Evolutionary conservation across 2,329 filamentous ascomycete species (phyloP).

Genomic region (Penicillium polonicum): DNA sequence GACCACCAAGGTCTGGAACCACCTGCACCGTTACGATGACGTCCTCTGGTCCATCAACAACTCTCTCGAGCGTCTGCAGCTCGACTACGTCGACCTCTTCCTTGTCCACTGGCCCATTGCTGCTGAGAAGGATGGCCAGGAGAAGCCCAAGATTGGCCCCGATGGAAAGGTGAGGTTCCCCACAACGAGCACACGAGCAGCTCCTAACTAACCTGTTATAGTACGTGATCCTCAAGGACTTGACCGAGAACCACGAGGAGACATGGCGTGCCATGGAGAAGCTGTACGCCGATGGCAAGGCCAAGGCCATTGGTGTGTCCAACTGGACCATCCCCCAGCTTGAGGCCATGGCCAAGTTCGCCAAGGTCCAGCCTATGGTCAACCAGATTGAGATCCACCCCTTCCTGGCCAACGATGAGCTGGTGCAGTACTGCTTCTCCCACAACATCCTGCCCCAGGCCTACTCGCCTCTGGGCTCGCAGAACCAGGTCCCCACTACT

Average conservation of each 20-base stretch:
- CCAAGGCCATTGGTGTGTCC: slow-evolving; percentile 71
- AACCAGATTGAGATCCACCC: slow-evolving; percentile 51
- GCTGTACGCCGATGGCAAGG: slow-evolving; percentile 59
- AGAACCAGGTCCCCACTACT: slow-evolving; percentile 67
- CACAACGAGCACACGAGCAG: background rate
- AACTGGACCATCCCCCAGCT: slow-evolving; percentile 64
- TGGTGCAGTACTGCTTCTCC: slow-evolving; percentile 45
- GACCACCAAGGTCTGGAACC: slow-evolving; percentile 55
- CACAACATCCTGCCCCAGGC: slow-evolving; percentile 43
- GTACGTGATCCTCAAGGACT: slow-evolving; percentile 62
- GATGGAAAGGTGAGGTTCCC: slow-evolving; percentile 49
- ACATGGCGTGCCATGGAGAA: slow-evolving; percentile 70
- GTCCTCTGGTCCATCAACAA: slow-evolving; percentile 54
- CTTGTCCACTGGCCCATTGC: slow-evolving; percentile 54
- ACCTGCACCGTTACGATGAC: slow-evolving; percentile 50
- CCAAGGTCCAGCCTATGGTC: slow-evolving; percentile 44
- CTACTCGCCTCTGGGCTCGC: slow-evolving; percentile 56
- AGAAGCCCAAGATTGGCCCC: slow-evolving; percentile 50
- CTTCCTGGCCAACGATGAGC: slow-evolving; percentile 48
- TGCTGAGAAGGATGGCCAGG: slow-evolving; percentile 51
- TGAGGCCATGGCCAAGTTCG: slow-evolving; percentile 45
- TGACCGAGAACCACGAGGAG: slow-evolving; percentile 62
- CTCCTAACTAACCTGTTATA: slow-evolving; percentile 22
- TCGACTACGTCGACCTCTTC: slow-evolving; percentile 73
- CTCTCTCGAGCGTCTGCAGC: slow-evolving; percentile 63